Conservation (phyloP, 1,284 basidiomycete species). For the Wallemia mellicola region DNA sequence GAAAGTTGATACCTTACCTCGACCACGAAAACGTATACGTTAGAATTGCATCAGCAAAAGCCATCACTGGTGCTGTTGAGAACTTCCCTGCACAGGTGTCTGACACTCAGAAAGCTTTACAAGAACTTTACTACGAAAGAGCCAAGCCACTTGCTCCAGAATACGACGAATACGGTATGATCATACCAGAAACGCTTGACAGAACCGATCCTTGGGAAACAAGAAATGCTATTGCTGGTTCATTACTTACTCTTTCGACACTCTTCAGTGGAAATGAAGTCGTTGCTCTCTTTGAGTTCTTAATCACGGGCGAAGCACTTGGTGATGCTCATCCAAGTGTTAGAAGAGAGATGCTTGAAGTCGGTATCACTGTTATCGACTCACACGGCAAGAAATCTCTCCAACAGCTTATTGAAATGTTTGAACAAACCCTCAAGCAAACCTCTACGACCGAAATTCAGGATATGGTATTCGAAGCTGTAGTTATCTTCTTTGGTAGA, state of each 20-base stretch:
- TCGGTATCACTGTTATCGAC: conserved; percentile 58
- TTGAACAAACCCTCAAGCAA: conserved; percentile 48
- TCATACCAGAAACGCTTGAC: conserved; percentile 65
- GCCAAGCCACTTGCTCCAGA: conserved; percentile 65
- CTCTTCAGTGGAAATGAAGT: conserved; percentile 34
- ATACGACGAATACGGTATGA: conserved; percentile 75
- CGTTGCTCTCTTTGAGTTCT: conserved; percentile 54
- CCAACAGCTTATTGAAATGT: conserved; percentile 46
- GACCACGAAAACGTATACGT: conserved; percentile 57
- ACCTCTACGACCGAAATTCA: conserved; percentile 34
- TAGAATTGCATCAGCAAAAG: conserved; percentile 35
- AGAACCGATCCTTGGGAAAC: conserved; percentile 74
- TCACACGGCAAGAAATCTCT: conserved; percentile 44
- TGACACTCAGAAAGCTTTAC: conserved; percentile 23
- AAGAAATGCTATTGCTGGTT: conserved; percentile 40
- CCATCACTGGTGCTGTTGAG: conserved; percentile 47
- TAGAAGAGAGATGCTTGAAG: conserved; percentile 56
- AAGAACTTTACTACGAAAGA: conserved; percentile 57
- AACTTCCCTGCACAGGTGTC: conserved; percentile 38
- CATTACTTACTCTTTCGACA: conserved; percentile 40
- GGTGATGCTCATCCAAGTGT: conserved; percentile 64
- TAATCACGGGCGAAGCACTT: conserved; percentile 55
- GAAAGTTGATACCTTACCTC: conserved; percentile 33
- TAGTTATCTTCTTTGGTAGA: conserved; percentile 80
- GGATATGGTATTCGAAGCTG: conserved; percentile 76